phyloP scores from a whole-genome alignment of 768 basidiomycete species.

The Albatrellus ellisii region DNA sequence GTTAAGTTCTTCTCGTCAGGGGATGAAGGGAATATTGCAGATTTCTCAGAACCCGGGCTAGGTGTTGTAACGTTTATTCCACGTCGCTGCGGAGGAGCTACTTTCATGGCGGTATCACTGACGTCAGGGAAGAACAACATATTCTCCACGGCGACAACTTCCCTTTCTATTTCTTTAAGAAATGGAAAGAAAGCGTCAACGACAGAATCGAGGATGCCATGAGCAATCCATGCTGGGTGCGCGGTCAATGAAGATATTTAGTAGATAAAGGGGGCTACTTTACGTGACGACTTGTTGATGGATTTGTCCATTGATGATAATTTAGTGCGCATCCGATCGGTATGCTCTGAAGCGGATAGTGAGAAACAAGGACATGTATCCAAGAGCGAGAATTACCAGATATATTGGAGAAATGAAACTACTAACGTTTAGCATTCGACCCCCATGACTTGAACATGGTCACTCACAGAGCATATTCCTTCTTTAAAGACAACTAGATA shows the following conservation, averaged over 20 bases:
- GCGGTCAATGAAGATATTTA: background rate
- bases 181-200: slow-evolving; percentile 91
- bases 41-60: background rate
- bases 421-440: background rate
- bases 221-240: slow-evolving; percentile 85
- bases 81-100: background rate
- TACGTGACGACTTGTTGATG: slow-evolving; percentile 62
- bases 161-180: slow-evolving; percentile 62
- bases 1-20: background rate
- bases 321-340: slow-evolving; percentile 58
- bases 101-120: background rate
- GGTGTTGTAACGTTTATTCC: background rate
- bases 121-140: slow-evolving; percentile 35
- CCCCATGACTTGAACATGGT: background rate
- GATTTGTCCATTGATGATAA: slow-evolving; percentile 50
- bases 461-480: slow-evolving; percentile 65
- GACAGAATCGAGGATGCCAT: slow-evolving; percentile 83
- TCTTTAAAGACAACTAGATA: slow-evolving; percentile 84
- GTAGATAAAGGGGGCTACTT: slow-evolving; percentile 9
- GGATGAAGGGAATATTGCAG: background rate
- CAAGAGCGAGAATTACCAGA: slow-evolving; percentile 33
- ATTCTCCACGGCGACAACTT: slow-evolving; percentile 33
- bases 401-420: slow-evolving; percentile 90
- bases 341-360: slow-evolving; percentile 42
- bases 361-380: slow-evolving; percentile 5